phyloP scores from a whole-genome alignment of 176 grass and related monocot species.

The Coix lacrymajobi region DNA sequence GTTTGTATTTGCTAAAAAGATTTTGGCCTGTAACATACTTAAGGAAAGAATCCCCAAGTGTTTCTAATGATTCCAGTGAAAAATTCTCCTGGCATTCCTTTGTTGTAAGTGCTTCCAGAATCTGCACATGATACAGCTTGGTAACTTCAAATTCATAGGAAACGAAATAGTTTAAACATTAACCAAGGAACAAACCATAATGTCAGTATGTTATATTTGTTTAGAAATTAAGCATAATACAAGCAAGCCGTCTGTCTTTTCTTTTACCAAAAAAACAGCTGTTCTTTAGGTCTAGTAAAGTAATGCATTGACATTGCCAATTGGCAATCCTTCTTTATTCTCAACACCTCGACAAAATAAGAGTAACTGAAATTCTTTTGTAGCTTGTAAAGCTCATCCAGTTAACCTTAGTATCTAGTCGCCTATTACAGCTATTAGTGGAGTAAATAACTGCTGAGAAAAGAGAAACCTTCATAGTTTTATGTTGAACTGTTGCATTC shows the following conservation, averaged over 20 bases:
- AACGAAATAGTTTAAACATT: background rate
- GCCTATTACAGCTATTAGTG: constrained; percentile 1
- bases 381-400: background rate
- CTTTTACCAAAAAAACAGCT: background rate
- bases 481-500: constrained; percentile 47
- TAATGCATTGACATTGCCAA: background rate
- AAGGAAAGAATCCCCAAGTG: constrained; percentile 83
- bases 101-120: constrained; percentile 77
- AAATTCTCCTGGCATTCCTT: constrained; percentile 73
- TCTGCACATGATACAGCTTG: constrained; percentile 25
- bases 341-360: background rate
- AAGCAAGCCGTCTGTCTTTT: background rate
- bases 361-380: background rate
- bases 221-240: background rate
- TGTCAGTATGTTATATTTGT: background rate
- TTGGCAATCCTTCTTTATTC: background rate
- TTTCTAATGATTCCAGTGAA: constrained; percentile 81
- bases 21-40: constrained; percentile 63
- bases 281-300: background rate
- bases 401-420: background rate
- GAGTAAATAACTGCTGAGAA: constrained; percentile 1
- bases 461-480: constrained; percentile 50
- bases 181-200: background rate
- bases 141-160: background rate
- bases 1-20: constrained; percentile 58